Evolutionary conservation across 23 red algal genomes (phyloP).

Genomic region (Gracilaria domingensis): DNA sequence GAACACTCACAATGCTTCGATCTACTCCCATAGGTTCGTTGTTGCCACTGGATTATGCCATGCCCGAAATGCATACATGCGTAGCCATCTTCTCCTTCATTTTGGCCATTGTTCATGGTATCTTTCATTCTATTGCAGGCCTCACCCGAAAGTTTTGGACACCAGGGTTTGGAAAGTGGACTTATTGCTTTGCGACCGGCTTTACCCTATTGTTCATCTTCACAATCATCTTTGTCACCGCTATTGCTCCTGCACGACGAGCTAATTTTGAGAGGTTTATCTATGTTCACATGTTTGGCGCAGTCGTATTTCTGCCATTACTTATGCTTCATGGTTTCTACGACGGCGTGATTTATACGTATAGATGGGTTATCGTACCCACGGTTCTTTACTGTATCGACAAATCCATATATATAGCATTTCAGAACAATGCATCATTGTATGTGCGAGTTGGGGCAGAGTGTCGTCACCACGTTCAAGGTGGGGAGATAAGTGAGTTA

Average conservation of each 20-base stretch:
- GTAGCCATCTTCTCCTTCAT: constrained; percentile 24
- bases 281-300: constrained; percentile 52
- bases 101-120: constrained; percentile 28
- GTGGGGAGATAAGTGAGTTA: constrained; percentile 19
- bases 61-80: constrained; percentile 56
- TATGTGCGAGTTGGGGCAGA: constrained; percentile 14
- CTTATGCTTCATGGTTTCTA: constrained; percentile 77
- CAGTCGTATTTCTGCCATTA: constrained; percentile 53
- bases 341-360: constrained; percentile 54
- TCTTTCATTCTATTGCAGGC: constrained; percentile 21
- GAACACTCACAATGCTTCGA: constrained; percentile 25
- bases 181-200: constrained; percentile 28
- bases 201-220: constrained; percentile 7
- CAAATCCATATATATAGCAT: constrained; percentile 24
- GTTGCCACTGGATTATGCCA: constrained; percentile 45
- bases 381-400: constrained; percentile 54
- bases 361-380: constrained; percentile 57
- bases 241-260: background rate
- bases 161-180: constrained; percentile 41
- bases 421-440: constrained; percentile 25
- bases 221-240: background rate
- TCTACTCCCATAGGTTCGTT: constrained; percentile 38
- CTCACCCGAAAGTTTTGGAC: constrained; percentile 29
- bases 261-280: constrained; percentile 57
- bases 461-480: constrained; percentile 9